Percentiles rank a stretch among this genome's conserved stretches.
Conservation (phyloP, 2,329 filamentous ascomycete species). For the Plectosphaerella plurivora region DNA sequence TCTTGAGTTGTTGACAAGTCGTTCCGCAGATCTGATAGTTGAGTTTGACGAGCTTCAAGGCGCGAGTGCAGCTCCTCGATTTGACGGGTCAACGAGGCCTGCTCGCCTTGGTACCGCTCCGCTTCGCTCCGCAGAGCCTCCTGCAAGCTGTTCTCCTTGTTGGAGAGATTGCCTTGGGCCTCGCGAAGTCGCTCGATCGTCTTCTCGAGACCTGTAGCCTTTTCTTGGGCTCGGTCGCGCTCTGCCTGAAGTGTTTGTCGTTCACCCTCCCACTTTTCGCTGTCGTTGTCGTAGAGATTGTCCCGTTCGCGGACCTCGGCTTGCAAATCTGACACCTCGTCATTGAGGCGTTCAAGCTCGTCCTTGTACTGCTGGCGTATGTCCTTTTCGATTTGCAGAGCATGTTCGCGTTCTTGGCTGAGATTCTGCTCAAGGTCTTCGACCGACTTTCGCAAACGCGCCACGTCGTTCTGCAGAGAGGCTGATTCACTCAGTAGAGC, state of each 20-base stretch:
- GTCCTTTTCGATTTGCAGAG: constrained; percentile 56
- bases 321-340: constrained; percentile 59
- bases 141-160: constrained; percentile 64
- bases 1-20: constrained; percentile 65
- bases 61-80: constrained; percentile 71
- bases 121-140: constrained; percentile 66
- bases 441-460: constrained; percentile 40
- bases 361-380: constrained; percentile 40
- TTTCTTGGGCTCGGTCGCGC: constrained; percentile 62
- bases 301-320: constrained; percentile 66
- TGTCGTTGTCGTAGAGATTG: constrained; percentile 65
- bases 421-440: constrained; percentile 44
- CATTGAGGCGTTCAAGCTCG: constrained; percentile 46
- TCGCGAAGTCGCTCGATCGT: constrained; percentile 68
- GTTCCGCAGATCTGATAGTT: constrained; percentile 59
- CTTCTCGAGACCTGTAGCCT: constrained; percentile 61
- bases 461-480: constrained; percentile 61
- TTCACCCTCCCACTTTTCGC: constrained; percentile 68
- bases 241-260: constrained; percentile 62
- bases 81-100: constrained; percentile 66
- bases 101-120: constrained; percentile 67
- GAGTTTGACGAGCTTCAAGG: constrained; percentile 60
- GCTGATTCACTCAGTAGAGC: constrained; percentile 61
- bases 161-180: constrained; percentile 61
- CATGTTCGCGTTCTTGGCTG: constrained; percentile 51